Base-by-base conservation (phyloP, 805 yeast genomes). In the Lipomyces orientalis region DNA sequence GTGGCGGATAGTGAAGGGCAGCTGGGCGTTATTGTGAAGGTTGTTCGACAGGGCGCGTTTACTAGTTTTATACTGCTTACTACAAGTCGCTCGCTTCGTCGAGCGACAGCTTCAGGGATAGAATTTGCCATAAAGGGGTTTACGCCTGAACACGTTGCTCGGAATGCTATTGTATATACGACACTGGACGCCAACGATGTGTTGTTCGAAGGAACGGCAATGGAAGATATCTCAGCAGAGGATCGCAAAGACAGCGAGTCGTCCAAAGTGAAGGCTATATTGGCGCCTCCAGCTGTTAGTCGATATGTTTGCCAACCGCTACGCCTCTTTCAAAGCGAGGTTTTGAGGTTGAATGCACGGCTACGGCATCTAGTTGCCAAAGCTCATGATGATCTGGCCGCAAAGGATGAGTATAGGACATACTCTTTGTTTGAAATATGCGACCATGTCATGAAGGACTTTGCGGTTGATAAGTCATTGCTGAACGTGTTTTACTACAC, bases 231-330 rank as follows among this genome's bases (percentile, higher is more conserved):
- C 14, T 58, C 55, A 12, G 19, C 25, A 19, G 22, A 34, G 54
- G 22, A 33, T n/a, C 25, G 29, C 25, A 35, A 33, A 14, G 25
- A 31, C 55, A 58, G 12, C 9, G 33, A 31, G 39, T 54, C 37
- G 22, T 54, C 58, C n/a, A 51, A 54, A 14, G 51, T 54, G 14
- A 31, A 55, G 43, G 69, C 55, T 4, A 22, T 59, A n/a, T 14
- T 60, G 25, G 71, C 68, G 19, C 71, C 71, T 4, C 34, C 60
- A n/a, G 60, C 60, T 4, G 49, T 68, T 22, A 55, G 65, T 12
- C 56, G 58, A 16, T 52, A 49, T 25, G 19, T 65, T 12, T 64
- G 71, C 60, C 16, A 19, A 25, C 65, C 62, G 9, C 33, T 69
- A 35, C 70, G 72, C 1, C n/a, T 54, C 3, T 67, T 67, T 43